Base-by-base conservation (phyloP, 495 filamentous ascomycete genomes). In the Astrocystis sublimbata region DNA sequence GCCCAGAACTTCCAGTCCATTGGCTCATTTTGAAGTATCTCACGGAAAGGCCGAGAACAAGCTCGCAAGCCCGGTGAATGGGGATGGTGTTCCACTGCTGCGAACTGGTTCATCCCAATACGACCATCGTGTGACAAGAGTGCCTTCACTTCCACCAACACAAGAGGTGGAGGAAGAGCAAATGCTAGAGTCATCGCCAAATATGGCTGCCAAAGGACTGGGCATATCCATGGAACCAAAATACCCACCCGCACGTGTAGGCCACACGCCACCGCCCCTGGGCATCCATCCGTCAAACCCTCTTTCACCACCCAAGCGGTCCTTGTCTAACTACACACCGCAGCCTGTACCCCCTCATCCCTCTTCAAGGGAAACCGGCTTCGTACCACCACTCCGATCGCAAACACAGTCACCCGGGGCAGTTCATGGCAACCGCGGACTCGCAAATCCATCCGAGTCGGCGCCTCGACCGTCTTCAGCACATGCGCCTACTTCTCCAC, bases 381-480 rank as follows among this genome's bases (percentile, higher is more conserved):
- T 82, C 62, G 76, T 76, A 23, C 83, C 90, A 17, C 88, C 89
- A 8, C 83, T 84, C 50, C 84, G 92, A 54, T 90, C 93, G 13
- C 89, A 92, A 65, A 97, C 93, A 1, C 91, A 96, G 70, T 96
- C 92, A 19, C 93, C 94, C 6, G 85, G 87, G 33, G 75, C 78
- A 7, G 72, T 85, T 41, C 79, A 82, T 57, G 83, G 84, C 3
- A 79, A 79, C 26, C 75, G 82, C 19, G 68, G 70, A 54, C 69
- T 76, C 21, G 49, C 63, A 38, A 83, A 76, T n/a, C 68, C 76
- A 2, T 64, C 76, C 15, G 84, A 90, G n/a, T 76, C 81, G 17
- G 73, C 83, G 38, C 86, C 81, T 61, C 81, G 89, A 17, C 89
- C 90, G 28, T 87, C 89, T 31, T 92, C 90, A 3, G 88, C 86